phyloP scores from a whole-genome alignment of 306 rosid genomes.

The Trifolium fragiferum region DNA sequence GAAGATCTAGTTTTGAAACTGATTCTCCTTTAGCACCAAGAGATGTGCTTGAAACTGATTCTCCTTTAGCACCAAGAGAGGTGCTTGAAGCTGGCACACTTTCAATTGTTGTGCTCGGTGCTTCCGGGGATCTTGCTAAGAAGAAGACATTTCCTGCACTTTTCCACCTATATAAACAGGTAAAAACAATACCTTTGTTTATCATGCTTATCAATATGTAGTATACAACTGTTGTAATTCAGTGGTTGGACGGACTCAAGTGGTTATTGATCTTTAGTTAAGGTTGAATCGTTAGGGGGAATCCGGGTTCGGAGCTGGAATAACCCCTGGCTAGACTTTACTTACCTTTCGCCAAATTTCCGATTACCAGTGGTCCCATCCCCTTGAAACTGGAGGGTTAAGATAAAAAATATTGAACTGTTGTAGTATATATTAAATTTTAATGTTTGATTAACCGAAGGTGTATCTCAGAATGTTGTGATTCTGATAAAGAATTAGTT shows the following conservation, averaged over 20 bases:
- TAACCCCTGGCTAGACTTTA: background rate
- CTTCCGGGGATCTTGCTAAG: slow-evolving; percentile 99
- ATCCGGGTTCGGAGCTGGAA: background rate
- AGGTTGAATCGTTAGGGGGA: background rate
- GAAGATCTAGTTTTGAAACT: slow-evolving; percentile 44
- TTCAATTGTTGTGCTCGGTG: slow-evolving; percentile 89
- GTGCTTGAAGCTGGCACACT: slow-evolving; percentile 72
- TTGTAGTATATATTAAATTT: too few species aligned
- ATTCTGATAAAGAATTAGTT: slow-evolving; percentile 19
- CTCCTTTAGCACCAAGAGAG: slow-evolving; percentile 37
- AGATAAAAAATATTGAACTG: background rate
- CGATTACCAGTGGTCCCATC: background rate
- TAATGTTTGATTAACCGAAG: background rate
- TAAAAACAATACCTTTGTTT: slow-evolving; percentile 18
- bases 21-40: slow-evolving; percentile 52
- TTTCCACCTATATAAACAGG: slow-evolving; percentile 83
- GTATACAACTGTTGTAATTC: background rate
- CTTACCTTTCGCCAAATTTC: background rate
- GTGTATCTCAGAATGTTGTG: background rate
- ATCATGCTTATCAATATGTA: slow-evolving; percentile 16
- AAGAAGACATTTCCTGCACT: slow-evolving; percentile 99
- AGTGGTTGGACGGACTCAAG: background rate
- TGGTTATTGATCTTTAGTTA: background rate
- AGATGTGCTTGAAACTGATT: slow-evolving; percentile 56
- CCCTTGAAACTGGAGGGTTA: background rate